Evolutionary conservation across 176 grass and related monocot genomes (phyloP).

Genomic region (Oryza glumipatula): DNA sequence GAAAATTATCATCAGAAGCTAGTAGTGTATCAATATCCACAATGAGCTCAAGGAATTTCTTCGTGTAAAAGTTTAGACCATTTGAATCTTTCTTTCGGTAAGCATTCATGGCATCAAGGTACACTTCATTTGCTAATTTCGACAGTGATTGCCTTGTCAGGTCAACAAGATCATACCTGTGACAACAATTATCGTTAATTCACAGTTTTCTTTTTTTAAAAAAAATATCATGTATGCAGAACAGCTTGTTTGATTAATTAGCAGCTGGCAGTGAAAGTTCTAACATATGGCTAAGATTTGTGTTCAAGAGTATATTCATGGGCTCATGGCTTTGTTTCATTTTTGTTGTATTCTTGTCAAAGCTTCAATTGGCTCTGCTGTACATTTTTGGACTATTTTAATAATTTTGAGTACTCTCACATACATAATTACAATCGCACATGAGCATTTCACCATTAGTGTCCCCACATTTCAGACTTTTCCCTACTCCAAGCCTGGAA

Average conservation of each 20-base stretch:
- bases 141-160: constrained; percentile 84
- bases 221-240: constrained; percentile 1
- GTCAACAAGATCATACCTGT: constrained; percentile 96
- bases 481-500: neutral
- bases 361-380: neutral
- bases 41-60: constrained; percentile 84
- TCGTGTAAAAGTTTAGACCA: constrained; percentile 47
- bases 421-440: neutral
- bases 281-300: neutral
- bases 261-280: neutral
- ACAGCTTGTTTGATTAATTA: constrained; percentile 21
- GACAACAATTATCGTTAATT: constrained; percentile 3
- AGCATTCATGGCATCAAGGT: constrained; percentile 59
- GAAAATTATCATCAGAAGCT: constrained; percentile 86
- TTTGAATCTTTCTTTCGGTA: constrained; percentile 70
- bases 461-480: neutral
- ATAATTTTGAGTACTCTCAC: neutral
- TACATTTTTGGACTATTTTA: neutral
- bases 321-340: neutral
- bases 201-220: neutral
- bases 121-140: constrained; percentile 93
- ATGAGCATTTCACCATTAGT: neutral
- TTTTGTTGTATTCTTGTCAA: neutral
- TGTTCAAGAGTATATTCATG: constrained; percentile 22
- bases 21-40: constrained; percentile 78